Conservation (phyloP, 805 yeast species). For the Kodamaea laetipori region DNA sequence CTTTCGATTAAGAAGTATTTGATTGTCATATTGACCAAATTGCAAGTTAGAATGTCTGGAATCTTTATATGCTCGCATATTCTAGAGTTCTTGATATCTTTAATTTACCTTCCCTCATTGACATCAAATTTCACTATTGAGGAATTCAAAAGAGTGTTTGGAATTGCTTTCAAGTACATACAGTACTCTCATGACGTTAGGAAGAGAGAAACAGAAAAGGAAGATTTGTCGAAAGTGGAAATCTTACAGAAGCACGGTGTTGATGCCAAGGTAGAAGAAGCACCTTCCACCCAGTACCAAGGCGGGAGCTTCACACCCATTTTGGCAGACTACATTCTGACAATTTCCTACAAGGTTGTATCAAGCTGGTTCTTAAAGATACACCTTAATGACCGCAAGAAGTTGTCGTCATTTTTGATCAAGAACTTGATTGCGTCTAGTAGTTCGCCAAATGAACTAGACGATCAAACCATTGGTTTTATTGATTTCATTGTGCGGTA, state of each 20-base stretch:
- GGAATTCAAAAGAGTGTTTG: slow-evolving; percentile 79
- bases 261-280: slow-evolving; percentile 53
- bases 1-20: slow-evolving; percentile 67
- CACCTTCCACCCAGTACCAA: slow-evolving; percentile 52
- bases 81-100: slow-evolving; percentile 68
- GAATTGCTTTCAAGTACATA: slow-evolving; percentile 77
- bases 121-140: slow-evolving; percentile 73
- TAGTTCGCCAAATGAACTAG: slow-evolving; percentile 21
- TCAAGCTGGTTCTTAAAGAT: slow-evolving; percentile 72
- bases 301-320: slow-evolving; percentile 46
- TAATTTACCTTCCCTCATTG: slow-evolving; percentile 65
- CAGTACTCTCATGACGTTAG: slow-evolving; percentile 63
- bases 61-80: slow-evolving; percentile 71
- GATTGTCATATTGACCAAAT: slow-evolving; percentile 65
- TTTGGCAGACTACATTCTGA: slow-evolving; percentile 59
- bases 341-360: slow-evolving; percentile 68
- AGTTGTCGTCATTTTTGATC: slow-evolving; percentile 62
- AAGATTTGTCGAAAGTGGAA: slow-evolving; percentile 14
- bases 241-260: slow-evolving; percentile 39
- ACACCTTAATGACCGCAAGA: slow-evolving; percentile 56
- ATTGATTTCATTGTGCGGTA: slow-evolving; percentile 70
- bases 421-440: slow-evolving; percentile 46
- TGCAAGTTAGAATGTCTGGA: slow-evolving; percentile 75
- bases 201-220: slow-evolving; percentile 24
- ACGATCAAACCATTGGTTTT: slow-evolving; percentile 61